Evolutionary conservation across 2,329 filamentous ascomycete genomes (phyloP), one percentile per base, ranked within the genome.

Genomic region (Tricladium varicosporioides): DNA sequence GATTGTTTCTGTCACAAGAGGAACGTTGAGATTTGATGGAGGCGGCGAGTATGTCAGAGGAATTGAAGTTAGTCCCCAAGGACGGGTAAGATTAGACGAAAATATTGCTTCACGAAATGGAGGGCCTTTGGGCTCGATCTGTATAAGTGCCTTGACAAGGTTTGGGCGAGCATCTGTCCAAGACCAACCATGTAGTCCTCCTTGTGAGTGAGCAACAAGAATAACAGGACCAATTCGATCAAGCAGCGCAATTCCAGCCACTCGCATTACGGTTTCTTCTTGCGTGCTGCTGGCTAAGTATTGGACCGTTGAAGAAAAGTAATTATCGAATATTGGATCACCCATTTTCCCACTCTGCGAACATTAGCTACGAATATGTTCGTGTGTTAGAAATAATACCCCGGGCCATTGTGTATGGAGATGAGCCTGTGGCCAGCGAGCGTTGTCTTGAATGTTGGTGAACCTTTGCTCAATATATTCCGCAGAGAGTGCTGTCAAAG

Each of bases 41-140:
- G 74, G 65, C 8, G 79, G 80, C 1, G 68, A 68, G 62, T 80
- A 83, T 0, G 72, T 74, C n/a, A 84, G 57, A 0, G 78, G 75
- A n/a, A 78, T 73, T 44, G 78, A 73, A 5, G 78, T 74, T 4
- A 83, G 60, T 1, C 79, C 81, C 63, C 73, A 83, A 0, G 70
- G 63, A 7, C 61, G 53, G 10, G 57, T 45, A 1, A 74, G 67
- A 2, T 71, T 67, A 1, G 71, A 59, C 0, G 61, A 64, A 15
- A 67, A 71, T 36, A 76, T 71, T 33, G 73, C 65, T n/a, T 80
- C 75, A 22, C 62, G 68, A 63, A 81, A 81, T 0, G 77, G 78
- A 10, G 78, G 78, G 0, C 78, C 78, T 0, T 69, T 71, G 1
- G 78, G 77, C 64, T 81, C 79, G 1, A 81, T 60, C 0, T 73